These are phyloP conservation scores for Xylaria sp. DNA, from an alignment of 2,329 filamentous ascomycete species.

Conservation along the genomic window DNA sequence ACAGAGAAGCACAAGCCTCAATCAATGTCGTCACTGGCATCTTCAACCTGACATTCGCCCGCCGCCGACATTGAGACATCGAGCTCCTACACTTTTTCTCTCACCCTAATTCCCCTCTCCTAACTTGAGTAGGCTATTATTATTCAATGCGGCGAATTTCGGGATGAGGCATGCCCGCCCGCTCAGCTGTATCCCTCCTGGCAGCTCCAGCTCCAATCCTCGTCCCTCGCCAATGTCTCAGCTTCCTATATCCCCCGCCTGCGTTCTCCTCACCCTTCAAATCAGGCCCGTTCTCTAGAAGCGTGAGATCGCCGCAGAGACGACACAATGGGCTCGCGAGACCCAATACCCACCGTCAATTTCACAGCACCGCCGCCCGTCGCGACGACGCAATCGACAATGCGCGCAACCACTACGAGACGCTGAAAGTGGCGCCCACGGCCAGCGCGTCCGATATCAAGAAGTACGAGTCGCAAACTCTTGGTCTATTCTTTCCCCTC, in stretches of 20 bases:
- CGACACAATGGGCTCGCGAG: neutral
- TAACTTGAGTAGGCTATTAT: neutral
- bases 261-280: neutral
- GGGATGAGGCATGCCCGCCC: conserved; percentile 74
- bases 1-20: neutral
- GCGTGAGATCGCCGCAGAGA: neutral
- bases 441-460: conserved; percentile 85
- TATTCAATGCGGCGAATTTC: conserved; percentile 44
- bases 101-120: neutral
- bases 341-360: conserved; percentile 43
- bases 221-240: conserved; percentile 37
- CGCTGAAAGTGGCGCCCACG: conserved; percentile 75
- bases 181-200: conserved; percentile 46
- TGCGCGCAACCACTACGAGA: conserved; percentile 80
- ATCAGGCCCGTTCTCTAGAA: neutral
- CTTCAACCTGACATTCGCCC: neutral
- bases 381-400: conserved; percentile 52
- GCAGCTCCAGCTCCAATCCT: conserved; percentile 39
- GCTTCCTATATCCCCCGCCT: conserved; percentile 21
- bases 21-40: neutral
- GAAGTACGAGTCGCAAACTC: conserved; percentile 63
- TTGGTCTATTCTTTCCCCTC: too few species aligned
- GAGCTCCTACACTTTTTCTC: neutral
- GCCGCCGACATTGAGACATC: neutral
- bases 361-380: conserved; percentile 57